These are phyloP conservation scores for Drechslerella dactyloides DNA, from an alignment of 2,329 filamentous ascomycete species.

Conservation along the genomic window DNA sequence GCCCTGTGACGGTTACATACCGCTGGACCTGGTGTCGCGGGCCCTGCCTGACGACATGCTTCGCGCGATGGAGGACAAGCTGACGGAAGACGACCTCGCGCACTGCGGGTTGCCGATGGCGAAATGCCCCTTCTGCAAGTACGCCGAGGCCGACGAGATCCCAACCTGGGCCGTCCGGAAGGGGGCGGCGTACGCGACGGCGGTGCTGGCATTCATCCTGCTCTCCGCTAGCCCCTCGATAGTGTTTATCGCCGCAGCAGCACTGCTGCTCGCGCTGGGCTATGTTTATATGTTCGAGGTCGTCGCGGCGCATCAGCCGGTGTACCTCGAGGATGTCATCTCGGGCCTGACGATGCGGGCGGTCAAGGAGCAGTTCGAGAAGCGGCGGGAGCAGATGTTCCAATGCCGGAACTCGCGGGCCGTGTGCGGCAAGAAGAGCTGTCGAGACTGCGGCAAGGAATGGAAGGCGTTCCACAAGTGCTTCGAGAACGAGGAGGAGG, in stretches of 20 bases:
- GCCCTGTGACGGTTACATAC: conserved; percentile 75
- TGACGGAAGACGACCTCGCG: conserved; percentile 76
- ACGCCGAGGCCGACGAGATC: conserved; percentile 83
- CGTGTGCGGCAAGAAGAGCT: conserved; percentile 72
- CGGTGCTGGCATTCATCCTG: conserved; percentile 60
- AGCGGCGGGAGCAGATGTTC: conserved; percentile 78
- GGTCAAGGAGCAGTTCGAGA: conserved; percentile 66
- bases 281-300: conserved; percentile 39
- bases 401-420: conserved; percentile 69
- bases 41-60: conserved; percentile 77
- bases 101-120: conserved; percentile 77
- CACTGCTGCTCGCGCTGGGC: conserved; percentile 13
- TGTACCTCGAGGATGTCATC: conserved; percentile 28
- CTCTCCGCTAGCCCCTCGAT: conserved; percentile 54
- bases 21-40: conserved; percentile 71
- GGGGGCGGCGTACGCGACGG: conserved; percentile 67
- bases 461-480: conserved; percentile 92
- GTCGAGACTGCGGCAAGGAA: conserved; percentile 77
- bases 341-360: conserved; percentile 12
- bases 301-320: conserved; percentile 15
- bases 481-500: conserved; percentile 80
- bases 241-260: conserved; percentile 13
- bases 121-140: conserved; percentile 87
- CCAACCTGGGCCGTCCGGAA: conserved; percentile 65
- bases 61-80: conserved; percentile 76